Percentiles rank a stretch among this genome's conserved stretches.
phyloP scores from a whole-genome alignment of 805 yeast genomes.

The Saitoella complicata region DNA sequence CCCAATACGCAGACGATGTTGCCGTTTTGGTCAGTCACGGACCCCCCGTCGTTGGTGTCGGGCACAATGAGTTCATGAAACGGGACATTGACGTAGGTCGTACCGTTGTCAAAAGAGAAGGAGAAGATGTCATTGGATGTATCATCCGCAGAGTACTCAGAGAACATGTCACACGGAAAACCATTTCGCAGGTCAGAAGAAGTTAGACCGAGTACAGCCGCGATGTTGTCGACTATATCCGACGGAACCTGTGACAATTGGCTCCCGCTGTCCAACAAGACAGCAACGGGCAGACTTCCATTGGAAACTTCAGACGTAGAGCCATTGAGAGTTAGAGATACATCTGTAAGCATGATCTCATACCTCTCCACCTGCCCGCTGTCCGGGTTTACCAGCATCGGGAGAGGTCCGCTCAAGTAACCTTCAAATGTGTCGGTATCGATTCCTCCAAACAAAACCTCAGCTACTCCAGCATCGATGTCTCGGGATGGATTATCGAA shows the following conservation, averaged over 20 bases:
- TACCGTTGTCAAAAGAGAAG: slow-evolving; percentile 8
- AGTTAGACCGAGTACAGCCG: slow-evolving; percentile 18
- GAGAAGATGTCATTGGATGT: slow-evolving; percentile 3
- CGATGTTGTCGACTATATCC: no score
- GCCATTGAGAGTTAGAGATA: neutral
- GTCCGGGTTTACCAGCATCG: slow-evolving; percentile 13
- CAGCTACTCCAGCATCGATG: slow-evolving; percentile 20
- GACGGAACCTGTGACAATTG: no score
- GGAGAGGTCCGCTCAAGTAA: slow-evolving; percentile 20
- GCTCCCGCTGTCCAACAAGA: slow-evolving; percentile 40
- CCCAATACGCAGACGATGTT: no score
- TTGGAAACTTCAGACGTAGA: neutral
- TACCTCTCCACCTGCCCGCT: slow-evolving; percentile 2
- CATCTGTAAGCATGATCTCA: slow-evolving; percentile 7
- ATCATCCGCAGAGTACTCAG: no score
- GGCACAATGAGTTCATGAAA: slow-evolving; percentile 10
- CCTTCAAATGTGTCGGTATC: slow-evolving; percentile 29
- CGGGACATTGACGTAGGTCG: slow-evolving; percentile 14
- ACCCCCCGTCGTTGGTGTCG: no score
- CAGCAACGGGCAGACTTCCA: slow-evolving; percentile 18
- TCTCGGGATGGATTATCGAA: no score
- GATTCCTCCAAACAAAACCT: slow-evolving; percentile 29
- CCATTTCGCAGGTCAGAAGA: no score
- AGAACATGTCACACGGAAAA: no score
- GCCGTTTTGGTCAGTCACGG: no score